phyloP scores from a whole-genome alignment of 2,329 filamentous ascomycete species.

The Chalara sp. region DNA sequence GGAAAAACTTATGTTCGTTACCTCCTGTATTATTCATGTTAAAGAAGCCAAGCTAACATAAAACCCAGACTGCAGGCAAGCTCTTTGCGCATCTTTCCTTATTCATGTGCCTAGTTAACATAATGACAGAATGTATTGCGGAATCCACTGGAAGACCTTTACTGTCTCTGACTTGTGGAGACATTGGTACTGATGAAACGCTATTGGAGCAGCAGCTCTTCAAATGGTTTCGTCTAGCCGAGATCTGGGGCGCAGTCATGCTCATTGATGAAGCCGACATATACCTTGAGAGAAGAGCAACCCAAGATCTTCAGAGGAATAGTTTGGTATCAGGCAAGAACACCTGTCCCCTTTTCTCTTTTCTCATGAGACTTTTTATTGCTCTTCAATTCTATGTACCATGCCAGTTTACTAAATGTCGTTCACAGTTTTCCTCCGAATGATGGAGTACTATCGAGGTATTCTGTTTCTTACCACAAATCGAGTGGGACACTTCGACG shows the following conservation, averaged over 20 bases:
- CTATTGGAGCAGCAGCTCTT: constrained; percentile 38
- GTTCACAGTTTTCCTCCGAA: constrained; percentile 28
- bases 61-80: too few species aligned
- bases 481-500: constrained; percentile 33
- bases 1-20: too few species aligned
- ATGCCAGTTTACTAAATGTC: too few species aligned
- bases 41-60: too few species aligned
- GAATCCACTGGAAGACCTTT: constrained; percentile 13
- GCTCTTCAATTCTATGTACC: too few species aligned
- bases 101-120: too few species aligned
- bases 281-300: constrained; percentile 31
- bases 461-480: constrained; percentile 37
- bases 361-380: too few species aligned
- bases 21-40: too few species aligned
- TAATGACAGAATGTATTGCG: constrained; percentile 13
- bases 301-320: constrained; percentile 22
- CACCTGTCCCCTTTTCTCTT: too few species aligned
- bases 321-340: constrained; percentile 27
- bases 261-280: constrained; percentile 46
- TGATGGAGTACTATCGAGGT: constrained; percentile 32
- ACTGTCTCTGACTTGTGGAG: constrained; percentile 33
- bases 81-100: too few species aligned
- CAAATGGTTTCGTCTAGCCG: constrained; percentile 39
- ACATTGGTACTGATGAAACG: constrained; percentile 38
- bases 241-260: constrained; percentile 41